These are phyloP conservation scores for Cardamine resedifolia DNA, from an alignment of 345 rosid genomes.

Conservation along the genomic window DNA sequence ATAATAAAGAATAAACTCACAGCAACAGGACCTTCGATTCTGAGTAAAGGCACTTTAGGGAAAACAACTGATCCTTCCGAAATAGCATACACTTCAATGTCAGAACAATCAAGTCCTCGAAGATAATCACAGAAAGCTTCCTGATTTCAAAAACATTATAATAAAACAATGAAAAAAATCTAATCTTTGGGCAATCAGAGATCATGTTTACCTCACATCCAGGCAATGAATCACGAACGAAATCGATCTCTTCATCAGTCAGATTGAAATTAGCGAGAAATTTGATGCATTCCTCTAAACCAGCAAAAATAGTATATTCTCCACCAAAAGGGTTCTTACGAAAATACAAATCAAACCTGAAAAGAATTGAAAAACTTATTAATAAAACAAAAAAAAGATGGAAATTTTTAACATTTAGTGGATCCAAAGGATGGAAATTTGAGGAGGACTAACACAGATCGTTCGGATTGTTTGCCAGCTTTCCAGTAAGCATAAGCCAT, in stretches of 20 bases:
- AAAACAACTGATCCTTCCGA: conserved; percentile 89
- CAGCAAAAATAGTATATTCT: conserved; percentile 88
- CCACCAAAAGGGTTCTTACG: conserved; percentile 95
- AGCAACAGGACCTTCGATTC: conserved; percentile 90
- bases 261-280: conserved; percentile 82
- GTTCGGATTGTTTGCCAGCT: conserved; percentile 75
- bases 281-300: conserved; percentile 87
- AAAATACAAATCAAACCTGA: conserved; percentile 88
- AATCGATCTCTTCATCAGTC: conserved; percentile 65
- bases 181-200: background rate
- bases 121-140: conserved; percentile 81
- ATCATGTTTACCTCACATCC: conserved; percentile 58
- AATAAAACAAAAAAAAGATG: background rate
- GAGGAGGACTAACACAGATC: conserved; percentile 60
- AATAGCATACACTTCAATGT: conserved; percentile 82
- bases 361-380: conserved; percentile 18
- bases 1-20: conserved; percentile 47
- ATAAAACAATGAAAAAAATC: background rate
- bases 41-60: conserved; percentile 88
- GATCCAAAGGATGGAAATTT: background rate
- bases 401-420: background rate
- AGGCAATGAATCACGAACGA: conserved; percentile 61
- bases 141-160: conserved; percentile 37
- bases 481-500: conserved; percentile 98
- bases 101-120: conserved; percentile 80